Conservation (phyloP, 2,329 filamentous ascomycete species). For the Malbranchea zuffiana region DNA sequence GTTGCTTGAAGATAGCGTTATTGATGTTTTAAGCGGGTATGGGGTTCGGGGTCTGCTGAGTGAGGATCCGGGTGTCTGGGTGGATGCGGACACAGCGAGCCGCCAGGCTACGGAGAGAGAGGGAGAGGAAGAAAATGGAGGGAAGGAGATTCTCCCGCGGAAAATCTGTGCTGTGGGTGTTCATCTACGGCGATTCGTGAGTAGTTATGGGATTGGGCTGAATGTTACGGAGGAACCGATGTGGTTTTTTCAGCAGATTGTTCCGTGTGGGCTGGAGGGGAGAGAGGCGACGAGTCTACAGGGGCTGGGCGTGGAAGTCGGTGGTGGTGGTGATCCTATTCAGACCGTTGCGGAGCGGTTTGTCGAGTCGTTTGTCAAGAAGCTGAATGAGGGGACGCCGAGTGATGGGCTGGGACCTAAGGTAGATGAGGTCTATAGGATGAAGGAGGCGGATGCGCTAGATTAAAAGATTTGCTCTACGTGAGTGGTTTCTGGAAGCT, state of each 20-base stretch:
- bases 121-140: slow-evolving; percentile 24
- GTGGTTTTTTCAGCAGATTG: slow-evolving; percentile 61
- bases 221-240: slow-evolving; percentile 46
- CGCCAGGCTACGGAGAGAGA: not conserved
- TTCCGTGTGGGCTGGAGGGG: slow-evolving; percentile 78
- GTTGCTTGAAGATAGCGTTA: slow-evolving; percentile 65
- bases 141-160: slow-evolving; percentile 21
- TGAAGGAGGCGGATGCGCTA: slow-evolving; percentile 26
- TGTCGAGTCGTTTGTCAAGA: slow-evolving; percentile 30
- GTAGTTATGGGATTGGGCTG: slow-evolving; percentile 71
- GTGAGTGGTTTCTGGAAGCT: too few relatives aligned
- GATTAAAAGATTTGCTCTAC: slow-evolving; percentile 3
- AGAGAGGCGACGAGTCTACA: slow-evolving; percentile 67
- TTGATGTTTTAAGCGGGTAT: slow-evolving; percentile 51
- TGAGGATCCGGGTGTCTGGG: slow-evolving; percentile 79
- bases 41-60: slow-evolving; percentile 45
- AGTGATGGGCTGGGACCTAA: slow-evolving; percentile 22
- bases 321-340: slow-evolving; percentile 19
- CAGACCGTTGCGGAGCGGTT: slow-evolving; percentile 32
- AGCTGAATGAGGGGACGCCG: slow-evolving; percentile 28
- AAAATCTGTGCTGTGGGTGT: slow-evolving; percentile 91
- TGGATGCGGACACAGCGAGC: slow-evolving; percentile 24
- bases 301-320: slow-evolving; percentile 35
- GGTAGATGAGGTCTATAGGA: slow-evolving; percentile 32
- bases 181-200: slow-evolving; percentile 75